Conservation (phyloP, 2,329 filamentous ascomycete genomes). For the Trichoderma pleuroti region DNA sequence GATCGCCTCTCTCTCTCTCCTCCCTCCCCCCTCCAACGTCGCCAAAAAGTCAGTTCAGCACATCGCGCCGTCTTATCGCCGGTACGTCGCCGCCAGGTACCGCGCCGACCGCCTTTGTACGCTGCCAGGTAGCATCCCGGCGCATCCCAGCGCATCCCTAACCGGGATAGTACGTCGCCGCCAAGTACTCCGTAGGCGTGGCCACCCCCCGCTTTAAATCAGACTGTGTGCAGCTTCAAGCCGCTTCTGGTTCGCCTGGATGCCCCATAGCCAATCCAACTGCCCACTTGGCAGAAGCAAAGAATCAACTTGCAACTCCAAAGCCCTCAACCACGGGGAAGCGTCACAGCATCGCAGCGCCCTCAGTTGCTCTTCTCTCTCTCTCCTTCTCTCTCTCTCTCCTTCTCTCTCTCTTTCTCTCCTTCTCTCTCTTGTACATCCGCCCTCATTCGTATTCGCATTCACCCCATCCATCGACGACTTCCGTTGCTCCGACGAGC, state of each 20-base stretch:
- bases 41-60: neutral
- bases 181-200: slow-evolving; percentile 7
- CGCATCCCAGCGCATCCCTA: neutral
- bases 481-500: neutral
- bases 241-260: slow-evolving; percentile 6
- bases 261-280: slow-evolving; percentile 10
- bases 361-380: neutral
- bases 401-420: neutral
- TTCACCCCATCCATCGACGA: too few relatives aligned
- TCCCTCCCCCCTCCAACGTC: neutral
- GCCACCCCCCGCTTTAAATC: neutral
- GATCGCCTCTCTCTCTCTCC: neutral
- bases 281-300: slow-evolving; percentile 3
- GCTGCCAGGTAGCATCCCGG: neutral
- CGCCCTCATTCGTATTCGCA: neutral
- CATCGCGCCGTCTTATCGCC: neutral
- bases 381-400: neutral
- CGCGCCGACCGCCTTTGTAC: neutral
- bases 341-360: neutral
- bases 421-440: neutral
- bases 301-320: neutral
- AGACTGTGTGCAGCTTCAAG: slow-evolving; percentile 1
- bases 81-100: neutral
- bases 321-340: neutral
- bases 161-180: neutral